Base-by-base conservation (phyloP, 2,329 filamentous ascomycete genomes). In the Mycosphaerella sp. region DNA sequence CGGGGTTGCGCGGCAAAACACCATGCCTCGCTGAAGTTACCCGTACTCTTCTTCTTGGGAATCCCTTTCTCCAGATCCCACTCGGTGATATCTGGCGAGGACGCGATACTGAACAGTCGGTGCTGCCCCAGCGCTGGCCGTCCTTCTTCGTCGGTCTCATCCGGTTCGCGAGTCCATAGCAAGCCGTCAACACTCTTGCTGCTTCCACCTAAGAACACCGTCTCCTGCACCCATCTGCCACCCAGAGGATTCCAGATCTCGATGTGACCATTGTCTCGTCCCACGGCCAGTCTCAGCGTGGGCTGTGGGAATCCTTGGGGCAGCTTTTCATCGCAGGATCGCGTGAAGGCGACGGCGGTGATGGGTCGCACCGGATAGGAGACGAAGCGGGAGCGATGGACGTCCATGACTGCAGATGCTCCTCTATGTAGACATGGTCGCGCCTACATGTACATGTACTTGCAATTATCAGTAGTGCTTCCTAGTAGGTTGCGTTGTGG, bases 11-110 rank as follows among this genome's bases (percentile, higher is more conserved):
- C 87, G 52, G 87, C 88, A 63, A 98, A 80, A 71, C 91, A 97
- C 93, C 93, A 98, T 55, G 97, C 91, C 65, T 96, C 90, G 59
- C 89, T 90, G 69, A 95, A 89, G 69, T 94, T 94, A 41, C 91
- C 93, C 63, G 87, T 89, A 14, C 88, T 89, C 69, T 94, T 86
- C 53, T 86, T 81, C 71, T 85, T 80, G 9, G 89, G 87, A 50
- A 81, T 77, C 12, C 87, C 89, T 57, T 83, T 86, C 59, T 82
- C 81, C 18, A 98, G 75, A 72, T 97, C 86, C 93, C 93, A 98
- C 70, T 98, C 93, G 0, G 90, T 96, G 41, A 98, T 83, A 18
- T 85, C 86, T 46, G 86, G 88, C 16, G 90, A 95, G 68, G 93
- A 95, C 51, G 91, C 91, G 66, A 96, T 95, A 70, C 91, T 97